Percentiles rank a stretch among this genome's conserved stretches.
Evolutionary conservation across 23 red algal genomes (phyloP).

Genomic region (Chondrus crispus): DNA sequence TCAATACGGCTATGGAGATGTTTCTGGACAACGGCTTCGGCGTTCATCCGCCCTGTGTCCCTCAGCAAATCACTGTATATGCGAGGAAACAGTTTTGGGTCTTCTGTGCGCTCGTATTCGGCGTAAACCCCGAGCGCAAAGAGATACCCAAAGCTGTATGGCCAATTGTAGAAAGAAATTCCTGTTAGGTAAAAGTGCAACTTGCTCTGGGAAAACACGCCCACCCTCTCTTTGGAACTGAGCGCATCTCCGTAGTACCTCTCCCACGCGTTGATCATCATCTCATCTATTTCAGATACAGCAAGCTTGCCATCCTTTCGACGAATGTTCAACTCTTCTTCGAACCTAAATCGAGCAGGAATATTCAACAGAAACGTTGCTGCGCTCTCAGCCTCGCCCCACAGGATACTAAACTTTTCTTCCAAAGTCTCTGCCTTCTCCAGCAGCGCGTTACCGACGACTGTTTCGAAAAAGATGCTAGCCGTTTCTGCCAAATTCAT

Average conservation of each 20-base stretch:
- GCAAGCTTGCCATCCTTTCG: constrained; percentile 52
- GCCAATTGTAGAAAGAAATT: constrained; percentile 78
- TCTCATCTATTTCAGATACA: constrained; percentile 54
- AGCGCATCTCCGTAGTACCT: constrained; percentile 67
- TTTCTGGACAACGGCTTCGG: constrained; percentile 54
- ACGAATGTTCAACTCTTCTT: constrained; percentile 51
- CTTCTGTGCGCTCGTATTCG: constrained; percentile 32
- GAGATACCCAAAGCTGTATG: constrained; percentile 80
- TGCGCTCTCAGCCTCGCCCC: constrained; percentile 65
- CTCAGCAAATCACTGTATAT: constrained; percentile 69
- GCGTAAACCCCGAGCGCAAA: constrained; percentile 74
- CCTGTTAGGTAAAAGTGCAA: constrained; percentile 75
- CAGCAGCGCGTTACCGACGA: constrained; percentile 59
- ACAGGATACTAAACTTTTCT: constrained; percentile 67
- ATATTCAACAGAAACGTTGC: constrained; percentile 72
- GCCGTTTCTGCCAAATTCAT: constrained; percentile 86
- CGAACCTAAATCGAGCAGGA: constrained; percentile 73
- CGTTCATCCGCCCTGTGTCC: constrained; percentile 74
- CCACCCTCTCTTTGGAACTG: constrained; percentile 19
- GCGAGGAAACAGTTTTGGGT: constrained; percentile 38
- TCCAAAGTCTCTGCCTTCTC: constrained; percentile 43
- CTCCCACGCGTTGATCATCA: constrained; percentile 69
- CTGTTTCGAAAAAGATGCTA: constrained; percentile 84
- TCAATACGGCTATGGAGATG: constrained; percentile 60
- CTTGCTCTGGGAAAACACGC: constrained; percentile 71